These are phyloP conservation scores for Roridomyces roridus DNA, from an alignment of 768 basidiomycete genomes.

Conservation along the genomic window DNA sequence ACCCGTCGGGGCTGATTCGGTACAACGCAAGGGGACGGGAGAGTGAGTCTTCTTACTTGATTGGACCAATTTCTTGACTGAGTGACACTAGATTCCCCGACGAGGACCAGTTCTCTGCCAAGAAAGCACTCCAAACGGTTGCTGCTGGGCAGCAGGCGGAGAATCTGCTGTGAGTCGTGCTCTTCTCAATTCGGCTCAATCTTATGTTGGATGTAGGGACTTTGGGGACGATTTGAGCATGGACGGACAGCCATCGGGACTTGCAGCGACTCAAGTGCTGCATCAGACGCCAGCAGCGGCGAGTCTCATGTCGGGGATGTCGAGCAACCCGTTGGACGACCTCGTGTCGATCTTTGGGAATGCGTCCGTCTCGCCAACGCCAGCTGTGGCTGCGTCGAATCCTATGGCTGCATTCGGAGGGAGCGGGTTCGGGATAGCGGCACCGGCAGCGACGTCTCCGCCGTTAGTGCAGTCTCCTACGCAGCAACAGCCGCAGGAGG, in stretches of 20 bases:
- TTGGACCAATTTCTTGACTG: no score
- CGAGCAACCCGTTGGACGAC: constrained; percentile 91
- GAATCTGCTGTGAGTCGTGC: constrained; percentile 71
- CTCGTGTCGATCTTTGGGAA: constrained; percentile 93
- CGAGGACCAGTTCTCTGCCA: constrained; percentile 67
- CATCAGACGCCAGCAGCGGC: constrained; percentile 71
- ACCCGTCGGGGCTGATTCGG: constrained; percentile 81
- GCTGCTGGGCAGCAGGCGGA: constrained; percentile 92
- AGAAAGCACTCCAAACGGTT: constrained; percentile 89
- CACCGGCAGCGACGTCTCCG: constrained; percentile 13
- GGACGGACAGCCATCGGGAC: constrained; percentile 72
- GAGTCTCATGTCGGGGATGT: constrained; percentile 78
- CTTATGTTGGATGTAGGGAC: constrained; percentile 50
- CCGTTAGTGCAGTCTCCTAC: constrained; percentile 28
- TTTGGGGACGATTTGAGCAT: constrained; percentile 77
- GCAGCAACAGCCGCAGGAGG: constrained; percentile 47
- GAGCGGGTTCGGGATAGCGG: constrained; percentile 28
- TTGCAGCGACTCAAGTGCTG: constrained; percentile 79
- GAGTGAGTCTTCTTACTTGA: constrained; percentile 52
- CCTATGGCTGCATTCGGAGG: constrained; percentile 12
- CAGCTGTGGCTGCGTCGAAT: constrained; percentile 20
- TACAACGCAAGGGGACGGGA: constrained; percentile 56
- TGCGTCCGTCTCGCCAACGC: constrained; percentile 42
- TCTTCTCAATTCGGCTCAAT: neutral
- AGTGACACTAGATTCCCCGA: constrained; percentile 34